These are phyloP conservation scores for Saururus chinensis DNA, from an alignment of 164 flowering plant species.

Conservation along the genomic window DNA sequence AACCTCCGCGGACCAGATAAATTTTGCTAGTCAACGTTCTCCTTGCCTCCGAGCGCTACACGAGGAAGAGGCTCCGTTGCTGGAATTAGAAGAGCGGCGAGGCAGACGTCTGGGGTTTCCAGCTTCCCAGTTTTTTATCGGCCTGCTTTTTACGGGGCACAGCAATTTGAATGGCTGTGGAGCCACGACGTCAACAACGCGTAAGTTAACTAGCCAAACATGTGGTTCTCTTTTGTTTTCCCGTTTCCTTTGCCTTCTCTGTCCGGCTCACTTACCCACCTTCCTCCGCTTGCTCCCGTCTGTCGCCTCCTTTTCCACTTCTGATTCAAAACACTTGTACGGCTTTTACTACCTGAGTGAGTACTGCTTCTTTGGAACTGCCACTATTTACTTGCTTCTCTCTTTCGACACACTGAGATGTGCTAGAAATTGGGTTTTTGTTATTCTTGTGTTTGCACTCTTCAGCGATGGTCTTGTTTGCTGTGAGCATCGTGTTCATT, in stretches of 20 bases:
- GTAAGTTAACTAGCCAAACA: background rate
- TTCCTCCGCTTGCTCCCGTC: background rate
- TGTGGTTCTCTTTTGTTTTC: conserved; percentile 1
- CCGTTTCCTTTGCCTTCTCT: background rate
- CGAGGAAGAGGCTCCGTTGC: too few species aligned
- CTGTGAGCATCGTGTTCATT: background rate
- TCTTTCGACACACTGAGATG: background rate
- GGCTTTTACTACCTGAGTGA: background rate
- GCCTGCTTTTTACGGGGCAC: too few species aligned
- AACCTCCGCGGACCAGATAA: too few species aligned
- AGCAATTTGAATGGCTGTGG: background rate
- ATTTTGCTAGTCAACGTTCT: too few species aligned
- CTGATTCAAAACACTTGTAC: background rate
- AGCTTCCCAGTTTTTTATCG: too few species aligned
- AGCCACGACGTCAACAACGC: background rate
- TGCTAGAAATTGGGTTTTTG: background rate
- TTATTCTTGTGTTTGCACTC: background rate
- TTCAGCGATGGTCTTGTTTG: background rate
- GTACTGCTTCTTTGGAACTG: background rate
- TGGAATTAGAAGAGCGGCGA: too few species aligned
- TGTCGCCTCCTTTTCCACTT: background rate
- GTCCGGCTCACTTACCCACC: background rate
- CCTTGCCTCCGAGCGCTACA: too few species aligned
- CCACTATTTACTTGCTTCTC: background rate
- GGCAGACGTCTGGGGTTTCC: too few species aligned